Evolutionary conservation across 2,329 filamentous ascomycete genomes (phyloP).

Genomic region (Ascochyta fabae): DNA sequence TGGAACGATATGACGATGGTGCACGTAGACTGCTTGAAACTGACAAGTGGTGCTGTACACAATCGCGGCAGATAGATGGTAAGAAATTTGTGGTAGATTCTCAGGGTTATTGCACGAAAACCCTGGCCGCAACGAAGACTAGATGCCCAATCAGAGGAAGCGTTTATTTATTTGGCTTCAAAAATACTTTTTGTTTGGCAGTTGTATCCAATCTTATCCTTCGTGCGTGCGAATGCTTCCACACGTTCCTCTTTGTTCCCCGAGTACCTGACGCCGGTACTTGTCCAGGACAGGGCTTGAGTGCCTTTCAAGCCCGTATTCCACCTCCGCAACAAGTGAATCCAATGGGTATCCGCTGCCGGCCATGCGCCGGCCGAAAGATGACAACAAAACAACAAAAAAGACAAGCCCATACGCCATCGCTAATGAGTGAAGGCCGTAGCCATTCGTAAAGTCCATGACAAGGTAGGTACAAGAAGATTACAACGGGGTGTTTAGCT

Average conservation of each 20-base stretch:
- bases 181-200: neutral
- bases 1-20: conserved; percentile 22
- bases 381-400: conserved; percentile 23
- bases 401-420: conserved; percentile 38
- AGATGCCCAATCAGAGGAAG: conserved; percentile 9
- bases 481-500: conserved; percentile 16
- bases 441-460: conserved; percentile 26
- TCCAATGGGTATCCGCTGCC: conserved; percentile 30
- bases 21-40: conserved; percentile 13
- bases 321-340: conserved; percentile 9
- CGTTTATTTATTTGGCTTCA: neutral
- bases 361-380: conserved; percentile 10
- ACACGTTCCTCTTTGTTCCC: neutral
- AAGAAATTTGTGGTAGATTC: conserved; percentile 26
- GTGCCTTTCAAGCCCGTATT: conserved; percentile 12
- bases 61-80: conserved; percentile 30
- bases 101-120: conserved; percentile 21
- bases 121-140: conserved; percentile 1
- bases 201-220: neutral
- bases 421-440: conserved; percentile 44
- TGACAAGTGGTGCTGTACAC: conserved; percentile 18
- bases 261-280: conserved; percentile 1
- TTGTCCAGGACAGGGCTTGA: neutral
- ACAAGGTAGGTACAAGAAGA: conserved; percentile 30
- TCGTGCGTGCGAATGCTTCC: neutral